Evolutionary conservation across 2,329 filamentous ascomycete species (phyloP).

Genomic region (Raffaelea arxii): DNA sequence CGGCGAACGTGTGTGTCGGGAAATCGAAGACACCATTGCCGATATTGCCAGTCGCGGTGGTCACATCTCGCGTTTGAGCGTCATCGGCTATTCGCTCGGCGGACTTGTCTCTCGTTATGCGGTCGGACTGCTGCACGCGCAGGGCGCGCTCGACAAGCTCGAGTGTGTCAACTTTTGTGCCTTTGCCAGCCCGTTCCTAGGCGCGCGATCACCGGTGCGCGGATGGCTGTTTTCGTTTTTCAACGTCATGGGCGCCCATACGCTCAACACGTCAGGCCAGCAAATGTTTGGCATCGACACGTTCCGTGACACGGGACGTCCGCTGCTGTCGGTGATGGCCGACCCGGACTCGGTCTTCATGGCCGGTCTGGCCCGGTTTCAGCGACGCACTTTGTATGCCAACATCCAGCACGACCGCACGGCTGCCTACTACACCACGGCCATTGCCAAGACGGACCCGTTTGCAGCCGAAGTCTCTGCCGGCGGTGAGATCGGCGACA

Average conservation of each 20-base stretch:
- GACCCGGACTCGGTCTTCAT: constrained; percentile 83
- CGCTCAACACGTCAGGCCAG: constrained; percentile 70
- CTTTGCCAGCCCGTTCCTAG: constrained; percentile 77
- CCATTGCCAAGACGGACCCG: constrained; percentile 68
- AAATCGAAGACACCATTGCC: constrained; percentile 56
- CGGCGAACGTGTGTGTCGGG: constrained; percentile 56
- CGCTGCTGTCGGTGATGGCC: constrained; percentile 70
- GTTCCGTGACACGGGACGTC: constrained; percentile 74
- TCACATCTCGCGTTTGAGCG: constrained; percentile 69
- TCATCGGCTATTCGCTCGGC: constrained; percentile 84
- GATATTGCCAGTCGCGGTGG: constrained; percentile 51
- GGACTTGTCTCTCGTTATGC: constrained; percentile 81
- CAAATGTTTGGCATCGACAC: constrained; percentile 82
- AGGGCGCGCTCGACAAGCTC: constrained; percentile 68
- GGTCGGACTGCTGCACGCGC: constrained; percentile 71
- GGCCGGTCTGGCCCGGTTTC: constrained; percentile 64
- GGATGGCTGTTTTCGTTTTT: constrained; percentile 59
- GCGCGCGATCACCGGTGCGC: constrained; percentile 59
- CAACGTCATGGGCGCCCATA: constrained; percentile 78
- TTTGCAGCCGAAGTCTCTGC: constrained; percentile 35
- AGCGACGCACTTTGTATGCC: constrained; percentile 66
- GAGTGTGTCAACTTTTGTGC: constrained; percentile 87
- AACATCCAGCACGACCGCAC: constrained; percentile 83
- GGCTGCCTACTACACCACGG: constrained; percentile 75
- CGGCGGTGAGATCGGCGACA: constrained; percentile 43